Percentiles rank a stretch among this genome's conserved stretches.
Evolutionary conservation across 1,139 yeast species (phyloP).

Genomic region (Sugiyamaella japonica): DNA sequence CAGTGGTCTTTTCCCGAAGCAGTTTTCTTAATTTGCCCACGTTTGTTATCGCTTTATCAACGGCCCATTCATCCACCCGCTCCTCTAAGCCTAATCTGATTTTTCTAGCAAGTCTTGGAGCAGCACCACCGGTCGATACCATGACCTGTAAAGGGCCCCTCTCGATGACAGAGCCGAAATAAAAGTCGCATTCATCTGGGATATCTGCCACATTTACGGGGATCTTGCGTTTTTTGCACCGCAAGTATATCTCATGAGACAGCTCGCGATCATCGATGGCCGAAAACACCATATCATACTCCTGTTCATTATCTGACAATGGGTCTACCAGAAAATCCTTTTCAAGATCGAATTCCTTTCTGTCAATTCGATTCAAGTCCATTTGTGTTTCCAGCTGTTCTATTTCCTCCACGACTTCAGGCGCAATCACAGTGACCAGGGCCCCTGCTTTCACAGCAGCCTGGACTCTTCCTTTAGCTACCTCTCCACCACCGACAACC

Average conservation of each 20-base stretch:
- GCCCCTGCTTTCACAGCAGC: constrained; percentile 73
- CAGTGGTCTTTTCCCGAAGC: constrained; percentile 46
- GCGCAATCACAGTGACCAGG: constrained; percentile 62
- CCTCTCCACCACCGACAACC: constrained; percentile 82
- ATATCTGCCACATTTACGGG: constrained; percentile 86
- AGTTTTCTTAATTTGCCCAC: constrained; percentile 58
- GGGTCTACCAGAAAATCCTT: constrained; percentile 26
- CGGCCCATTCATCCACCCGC: constrained; percentile 37
- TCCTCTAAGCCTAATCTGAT: constrained; percentile 60
- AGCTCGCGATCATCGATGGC: constrained; percentile 72
- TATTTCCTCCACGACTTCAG: constrained; percentile 15
- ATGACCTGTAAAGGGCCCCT: constrained; percentile 77
- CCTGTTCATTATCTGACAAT: constrained; percentile 19
- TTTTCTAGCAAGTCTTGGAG: constrained; percentile 71
- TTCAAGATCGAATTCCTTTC: constrained; percentile 13
- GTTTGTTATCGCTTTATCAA: constrained; percentile 57
- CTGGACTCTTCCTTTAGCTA: constrained; percentile 68
- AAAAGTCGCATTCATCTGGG: constrained; percentile 80
- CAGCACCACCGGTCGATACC: constrained; percentile 82
- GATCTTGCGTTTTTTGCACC: constrained; percentile 51
- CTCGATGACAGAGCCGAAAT: constrained; percentile 77
- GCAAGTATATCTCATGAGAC: constrained; percentile 59
- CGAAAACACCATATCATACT: constrained; percentile 66
- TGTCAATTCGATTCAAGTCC: constrained; percentile 12
- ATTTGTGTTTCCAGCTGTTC: constrained; percentile 12